Base-by-base conservation (phyloP, 768 basidiomycete genomes). In the Termitomyces sp. region DNA sequence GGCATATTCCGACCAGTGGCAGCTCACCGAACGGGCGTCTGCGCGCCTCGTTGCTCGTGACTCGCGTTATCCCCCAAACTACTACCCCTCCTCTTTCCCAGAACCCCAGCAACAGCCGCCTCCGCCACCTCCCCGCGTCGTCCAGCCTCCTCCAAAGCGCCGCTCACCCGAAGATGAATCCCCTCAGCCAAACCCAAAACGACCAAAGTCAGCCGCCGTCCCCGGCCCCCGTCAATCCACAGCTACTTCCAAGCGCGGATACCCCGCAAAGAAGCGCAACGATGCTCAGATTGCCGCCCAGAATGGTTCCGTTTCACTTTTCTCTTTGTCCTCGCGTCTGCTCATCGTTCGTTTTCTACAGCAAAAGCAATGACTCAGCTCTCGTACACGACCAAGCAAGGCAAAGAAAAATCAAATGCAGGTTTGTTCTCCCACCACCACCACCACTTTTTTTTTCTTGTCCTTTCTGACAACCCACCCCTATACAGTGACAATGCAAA, bases 251-350 rank as follows among this genome's bases (percentile, higher is more conserved):
- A 85, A 83, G 71, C 83, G 87, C 62, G 87, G 86, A 42, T 86
- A 85, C 63, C 87, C 79, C 59, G 74, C 84, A 52, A 89, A 86
- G 75, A 90, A 88, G 71, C 85, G 88, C 57, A 85, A 71, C 59
- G 88, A 90, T 56, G 83, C 84, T 2, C 81, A 84, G 63, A 82
- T 83, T 64, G 79, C 81, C 31, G 82, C 83, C 42, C 81, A 85
- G 66, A 85, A 83, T 63, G 85, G 88, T 89, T 65, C 57, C 34
- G 50, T 53, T 56, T 27, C n/a, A 8, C 17, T 0, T 5, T 0
- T 7, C 25, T 31, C 31, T 14, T 12, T 8, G 56, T 63, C 45
- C 34, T 51, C 49, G 49, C 37, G 42, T 44, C 40, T 50, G 29
- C 37, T 54, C 41, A 54, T 56, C 45, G 53, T 43, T 53, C 21